Evolutionary conservation across 2,329 filamentous ascomycete species (phyloP).

Genomic region (Diaporthe sp.): DNA sequence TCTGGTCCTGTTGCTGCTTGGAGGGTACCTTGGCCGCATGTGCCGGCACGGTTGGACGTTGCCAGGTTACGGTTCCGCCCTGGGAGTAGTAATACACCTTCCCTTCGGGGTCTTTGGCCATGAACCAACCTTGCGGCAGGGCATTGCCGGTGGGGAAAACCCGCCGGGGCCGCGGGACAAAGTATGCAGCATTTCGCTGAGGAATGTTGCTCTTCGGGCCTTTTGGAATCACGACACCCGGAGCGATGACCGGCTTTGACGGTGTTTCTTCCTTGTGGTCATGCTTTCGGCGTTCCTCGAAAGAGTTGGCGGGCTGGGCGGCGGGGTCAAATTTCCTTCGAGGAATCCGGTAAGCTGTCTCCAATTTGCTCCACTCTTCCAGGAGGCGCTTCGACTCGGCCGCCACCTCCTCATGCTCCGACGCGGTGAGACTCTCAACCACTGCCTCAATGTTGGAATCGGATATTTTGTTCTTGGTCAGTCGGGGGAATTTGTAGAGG

Average conservation of each 20-base stretch:
- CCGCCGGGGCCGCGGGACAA: constrained; percentile 62
- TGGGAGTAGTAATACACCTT: constrained; percentile 89
- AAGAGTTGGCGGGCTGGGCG: constrained; percentile 66
- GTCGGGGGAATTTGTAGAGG: constrained; percentile 86
- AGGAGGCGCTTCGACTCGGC: constrained; percentile 78
- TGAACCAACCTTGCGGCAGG: constrained; percentile 88
- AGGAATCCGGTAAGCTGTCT: constrained; percentile 92
- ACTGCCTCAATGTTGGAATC: constrained; percentile 94
- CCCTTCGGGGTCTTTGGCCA: constrained; percentile 77
- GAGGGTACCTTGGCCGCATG: constrained; percentile 76
- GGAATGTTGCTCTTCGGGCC: constrained; percentile 71
- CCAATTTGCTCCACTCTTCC: constrained; percentile 88
- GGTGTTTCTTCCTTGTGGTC: constrained; percentile 53
- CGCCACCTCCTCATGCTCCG: constrained; percentile 81
- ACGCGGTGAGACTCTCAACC: constrained; percentile 75
- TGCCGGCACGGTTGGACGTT: constrained; percentile 78
- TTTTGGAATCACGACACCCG: constrained; percentile 65
- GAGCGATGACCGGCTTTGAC: constrained; percentile 43
- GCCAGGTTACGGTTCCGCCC: constrained; percentile 84
- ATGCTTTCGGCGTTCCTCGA: constrained; percentile 75
- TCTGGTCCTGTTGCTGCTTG: constrained; percentile 72
- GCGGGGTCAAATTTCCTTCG: constrained; percentile 86
- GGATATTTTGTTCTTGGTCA: constrained; percentile 96
- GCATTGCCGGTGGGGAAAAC: constrained; percentile 60
- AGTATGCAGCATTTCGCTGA: constrained; percentile 65